Base-by-base conservation (phyloP, 176 grass and related monocot species). In the Aegilops longissima region DNA sequence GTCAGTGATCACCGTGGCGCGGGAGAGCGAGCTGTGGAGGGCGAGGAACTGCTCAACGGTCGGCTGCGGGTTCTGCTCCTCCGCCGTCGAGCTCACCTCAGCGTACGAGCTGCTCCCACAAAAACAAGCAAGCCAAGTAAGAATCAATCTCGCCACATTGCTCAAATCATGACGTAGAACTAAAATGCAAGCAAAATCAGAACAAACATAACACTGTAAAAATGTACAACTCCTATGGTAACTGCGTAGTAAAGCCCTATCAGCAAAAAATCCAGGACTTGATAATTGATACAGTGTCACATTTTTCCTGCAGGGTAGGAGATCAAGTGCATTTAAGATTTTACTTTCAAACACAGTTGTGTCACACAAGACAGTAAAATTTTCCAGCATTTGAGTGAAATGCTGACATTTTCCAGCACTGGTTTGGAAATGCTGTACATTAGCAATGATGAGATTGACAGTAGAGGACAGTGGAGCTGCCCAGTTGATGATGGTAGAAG, bases 41-140 rank as follows among this genome's bases (percentile, higher is more conserved):
- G 90, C 66, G 30, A 99, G 87, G 79, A 99, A 99, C 74, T 90
- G 86, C 86, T 99, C 94, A 9, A 96, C 94, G 31, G 94, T 78
- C 36, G 86, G 77, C 85, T 92, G 94, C 1, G 97, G 97, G 54
- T 96, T 92, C 62, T 96, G 92, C 51, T 94, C 89, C 87, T 91
- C 91, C 29, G 94, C 92, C 29, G 66, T 83, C 21, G 90, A 91
- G 64, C 79, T 94, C 85, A 99, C 79, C 79, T 96, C 97, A 4
- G 94, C 88, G 75, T 96, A 99, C 52, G 82, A 83, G 81, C 97
- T 99, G 90, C 63, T 54, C 85, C 52, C 77, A 5, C 51, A 92
- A 90, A 81, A 82, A 81, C 88, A 82, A 64, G 61, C 35, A 81
- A 30, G 3, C 39, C 59, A 77, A 77, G 40, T 82, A 88, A 77